phyloP scores from a whole-genome alignment of 2,329 filamentous ascomycete species.

The Fusarium keratoplasticum region DNA sequence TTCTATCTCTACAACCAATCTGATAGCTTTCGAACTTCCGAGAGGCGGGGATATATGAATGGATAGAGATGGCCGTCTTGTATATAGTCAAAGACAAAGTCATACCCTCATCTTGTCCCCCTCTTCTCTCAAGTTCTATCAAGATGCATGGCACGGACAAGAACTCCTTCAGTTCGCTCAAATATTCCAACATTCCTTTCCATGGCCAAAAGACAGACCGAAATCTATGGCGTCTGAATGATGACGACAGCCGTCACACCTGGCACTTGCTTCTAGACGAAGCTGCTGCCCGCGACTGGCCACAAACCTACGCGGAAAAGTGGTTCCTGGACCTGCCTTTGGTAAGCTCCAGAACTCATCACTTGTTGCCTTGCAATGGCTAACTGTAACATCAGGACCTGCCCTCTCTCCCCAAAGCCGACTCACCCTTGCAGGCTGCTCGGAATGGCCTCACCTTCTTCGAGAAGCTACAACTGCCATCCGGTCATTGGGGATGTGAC shows the following conservation, averaged over 20 bases:
- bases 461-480: constrained; percentile 85
- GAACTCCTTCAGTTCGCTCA: not conserved
- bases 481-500: constrained; percentile 95
- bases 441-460: constrained; percentile 88
- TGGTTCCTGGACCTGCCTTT: constrained; percentile 83
- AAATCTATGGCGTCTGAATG: constrained; percentile 79
- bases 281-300: constrained; percentile 78
- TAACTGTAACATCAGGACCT: constrained; percentile 66
- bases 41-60: not conserved
- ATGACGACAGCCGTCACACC: constrained; percentile 85
- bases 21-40: not conserved
- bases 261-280: constrained; percentile 90
- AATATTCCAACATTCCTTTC: not conserved
- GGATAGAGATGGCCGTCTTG: not conserved
- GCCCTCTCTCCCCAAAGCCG: constrained; percentile 75
- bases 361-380: not conserved
- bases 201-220: not conserved
- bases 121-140: not conserved
- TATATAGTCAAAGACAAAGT: not conserved
- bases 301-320: constrained; percentile 87
- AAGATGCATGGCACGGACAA: not conserved
- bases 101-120: not conserved
- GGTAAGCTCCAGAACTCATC: constrained; percentile 58
- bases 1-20: not conserved
- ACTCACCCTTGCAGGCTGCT: constrained; percentile 79